These are phyloP conservation scores for Phytophthora tubulina DNA, from an alignment of 352 stramenopile species.

Conservation along the genomic window DNA sequence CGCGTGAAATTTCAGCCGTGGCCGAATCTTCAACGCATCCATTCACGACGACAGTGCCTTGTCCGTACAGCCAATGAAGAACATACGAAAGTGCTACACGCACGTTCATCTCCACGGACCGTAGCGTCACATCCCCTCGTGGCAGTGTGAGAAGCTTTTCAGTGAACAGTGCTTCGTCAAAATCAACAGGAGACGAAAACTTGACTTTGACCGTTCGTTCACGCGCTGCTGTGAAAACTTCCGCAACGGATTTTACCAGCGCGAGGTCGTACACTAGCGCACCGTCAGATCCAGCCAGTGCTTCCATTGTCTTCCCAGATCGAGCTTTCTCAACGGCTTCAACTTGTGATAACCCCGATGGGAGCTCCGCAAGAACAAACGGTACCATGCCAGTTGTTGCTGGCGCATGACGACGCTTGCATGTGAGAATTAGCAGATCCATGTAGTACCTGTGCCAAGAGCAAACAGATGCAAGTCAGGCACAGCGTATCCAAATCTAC, in stretches of 20 bases:
- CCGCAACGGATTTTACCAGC: constrained; percentile 79
- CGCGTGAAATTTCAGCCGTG: constrained; percentile 94
- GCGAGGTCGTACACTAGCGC: constrained; percentile 95
- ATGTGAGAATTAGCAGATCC: constrained; percentile 93
- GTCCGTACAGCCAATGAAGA: constrained; percentile 90
- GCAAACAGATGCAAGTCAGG: neutral
- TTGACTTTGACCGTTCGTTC: neutral
- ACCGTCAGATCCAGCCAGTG: constrained; percentile 91
- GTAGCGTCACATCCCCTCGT: constrained; percentile 72
- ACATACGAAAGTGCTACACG: constrained; percentile 92
- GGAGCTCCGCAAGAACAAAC: constrained; percentile 93
- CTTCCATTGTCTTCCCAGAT: constrained; percentile 90
- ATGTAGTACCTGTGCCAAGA: constrained; percentile 81
- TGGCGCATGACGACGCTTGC: constrained; percentile 92
- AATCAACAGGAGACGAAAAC: neutral
- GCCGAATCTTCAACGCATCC: constrained; percentile 95
- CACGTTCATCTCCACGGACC: constrained; percentile 88
- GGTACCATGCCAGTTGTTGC: constrained; percentile 97
- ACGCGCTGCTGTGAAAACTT: constrained; percentile 35
- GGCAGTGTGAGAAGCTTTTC: constrained; percentile 66
- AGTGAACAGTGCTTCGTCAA: constrained; percentile 53
- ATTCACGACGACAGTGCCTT: constrained; percentile 93
- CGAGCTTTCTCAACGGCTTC: constrained; percentile 82
- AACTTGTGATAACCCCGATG: constrained; percentile 64
- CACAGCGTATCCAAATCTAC: neutral